Base-by-base conservation (phyloP, 148 eudicot species). In the Silene conica region DNA sequence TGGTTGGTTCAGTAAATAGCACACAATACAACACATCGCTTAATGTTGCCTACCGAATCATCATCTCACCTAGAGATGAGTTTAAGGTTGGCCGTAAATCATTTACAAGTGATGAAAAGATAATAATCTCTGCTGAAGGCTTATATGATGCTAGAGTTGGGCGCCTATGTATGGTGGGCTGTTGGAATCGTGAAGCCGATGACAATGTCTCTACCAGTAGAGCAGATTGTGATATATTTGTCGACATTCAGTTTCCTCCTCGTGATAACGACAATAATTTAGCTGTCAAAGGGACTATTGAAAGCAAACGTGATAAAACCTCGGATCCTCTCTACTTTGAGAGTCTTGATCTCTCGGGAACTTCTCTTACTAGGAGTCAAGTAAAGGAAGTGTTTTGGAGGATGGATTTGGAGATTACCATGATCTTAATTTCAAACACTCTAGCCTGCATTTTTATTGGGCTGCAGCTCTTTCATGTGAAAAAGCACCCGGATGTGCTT, bases 401-500 rank as follows among this genome's bases (percentile, higher is more conserved):
- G 85, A 88, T 92, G 89, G 98, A 92, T 79, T 74, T 95, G 12
- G 98, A 95, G 87, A 87, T 95, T 68, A 74, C 82, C 41, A 85
- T 92, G 92, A 93, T 92, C 55, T 84, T 95, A 41, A 76, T 95
- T 79, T 92, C 98, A 59, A 92, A 88, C 74, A 91, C 97, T 0
- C 85, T 95, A 34, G 80, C 84, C 6, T 95, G 98, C 65, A 73
- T 95, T 72, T 90, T 92, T 79, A 80, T 92, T 14, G 87, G 83
- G 45, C 41, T 88, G 82, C 98, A 95, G 83, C 80, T 95, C 26
- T 79, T 92, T 59, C 84, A 92, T 67, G 93, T 85, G 65, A 89
- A 86, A 64, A 87, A 80, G 74, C 78, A 86, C 77, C 92, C 89
- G 1, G 76, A 83, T 69, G 84, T 72, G 60, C 88, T 88, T 65